phyloP scores from a whole-genome alignment of 2,329 filamentous ascomycete genomes.

The Cladophialophora immunda region DNA sequence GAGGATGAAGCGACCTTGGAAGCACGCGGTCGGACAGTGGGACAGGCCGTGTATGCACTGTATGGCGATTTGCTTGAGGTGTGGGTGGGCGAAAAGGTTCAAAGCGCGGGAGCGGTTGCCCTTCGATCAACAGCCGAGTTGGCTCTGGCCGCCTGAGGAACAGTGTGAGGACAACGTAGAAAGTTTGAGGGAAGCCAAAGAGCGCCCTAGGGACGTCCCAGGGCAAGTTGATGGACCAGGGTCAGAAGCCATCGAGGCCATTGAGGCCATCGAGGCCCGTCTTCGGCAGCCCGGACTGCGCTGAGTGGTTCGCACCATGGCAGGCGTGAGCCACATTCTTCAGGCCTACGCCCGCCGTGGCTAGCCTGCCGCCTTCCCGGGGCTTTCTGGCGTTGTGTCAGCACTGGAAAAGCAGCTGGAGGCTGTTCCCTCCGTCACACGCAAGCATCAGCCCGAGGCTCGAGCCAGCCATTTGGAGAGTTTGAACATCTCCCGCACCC shows the following conservation, averaged over 20 bases:
- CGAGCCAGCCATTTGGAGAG: conserved; percentile 15
- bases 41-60: conserved; percentile 19
- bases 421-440: conserved; percentile 18
- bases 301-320: conserved; percentile 18
- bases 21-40: conserved; percentile 39
- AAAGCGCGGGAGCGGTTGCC: conserved; percentile 26
- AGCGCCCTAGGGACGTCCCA: conserved; percentile 19
- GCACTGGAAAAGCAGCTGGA: conserved; percentile 23
- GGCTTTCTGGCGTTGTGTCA: conserved; percentile 32
- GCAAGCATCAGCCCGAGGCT: conserved; percentile 22
- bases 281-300: conserved; percentile 12
- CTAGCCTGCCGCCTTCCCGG: conserved; percentile 35
- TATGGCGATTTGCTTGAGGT: conserved; percentile 15
- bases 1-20: conserved; percentile 33
- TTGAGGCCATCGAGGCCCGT: conserved; percentile 7
- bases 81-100: conserved; percentile 18
- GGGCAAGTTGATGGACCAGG: conserved; percentile 21
- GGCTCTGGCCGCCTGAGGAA: conserved; percentile 29
- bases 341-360: conserved; percentile 24
- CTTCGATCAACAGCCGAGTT: conserved; percentile 28
- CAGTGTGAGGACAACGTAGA: conserved; percentile 4
- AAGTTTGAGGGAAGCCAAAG: conserved; percentile 12
- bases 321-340: conserved; percentile 17
- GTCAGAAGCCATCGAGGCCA: conserved; percentile 7
- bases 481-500: conserved; percentile 2